Evolutionary conservation across 768 basidiomycete genomes (phyloP).

Genomic region (Termitomyces sp.): DNA sequence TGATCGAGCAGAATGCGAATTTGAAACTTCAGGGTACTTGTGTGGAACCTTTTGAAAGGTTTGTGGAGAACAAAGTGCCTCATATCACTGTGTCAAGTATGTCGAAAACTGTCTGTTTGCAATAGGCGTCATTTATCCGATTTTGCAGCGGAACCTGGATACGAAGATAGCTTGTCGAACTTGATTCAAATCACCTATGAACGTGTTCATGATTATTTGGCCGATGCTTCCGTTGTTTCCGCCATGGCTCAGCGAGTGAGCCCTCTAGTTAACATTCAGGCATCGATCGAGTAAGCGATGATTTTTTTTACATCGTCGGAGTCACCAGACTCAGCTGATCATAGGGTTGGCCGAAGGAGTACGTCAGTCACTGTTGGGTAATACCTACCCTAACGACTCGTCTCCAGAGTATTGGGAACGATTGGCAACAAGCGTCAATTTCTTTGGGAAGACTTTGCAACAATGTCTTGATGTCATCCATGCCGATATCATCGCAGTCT

Average conservation of each 20-base stretch:
- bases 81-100: slow-evolving; percentile 11
- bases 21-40: not conserved
- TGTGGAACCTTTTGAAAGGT: slow-evolving; percentile 5
- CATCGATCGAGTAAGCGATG: slow-evolving; percentile 20
- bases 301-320: not conserved
- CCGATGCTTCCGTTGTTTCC: slow-evolving; percentile 15
- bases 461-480: slow-evolving; percentile 21
- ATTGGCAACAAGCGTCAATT: slow-evolving; percentile 18
- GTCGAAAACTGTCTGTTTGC: not conserved
- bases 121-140: not conserved
- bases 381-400: not conserved
- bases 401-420: slow-evolving; percentile 23
- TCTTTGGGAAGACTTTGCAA: slow-evolving; percentile 14
- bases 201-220: slow-evolving; percentile 9
- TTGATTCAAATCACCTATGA: slow-evolving; percentile 13
- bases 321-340: not conserved
- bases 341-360: slow-evolving; percentile 16
- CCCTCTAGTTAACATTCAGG: slow-evolving; percentile 17
- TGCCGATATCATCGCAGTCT: slow-evolving; percentile 19
- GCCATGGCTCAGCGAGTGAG: slow-evolving; percentile 23
- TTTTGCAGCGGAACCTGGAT: slow-evolving; percentile 4
- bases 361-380: not conserved
- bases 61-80: slow-evolving; percentile 3
- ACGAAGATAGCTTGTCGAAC: slow-evolving; percentile 4
- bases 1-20: not conserved